Evolutionary conservation across 768 basidiomycete species (phyloP), one percentile per base, ranked within the genome.

Genomic region (Mrakia frigida): DNA sequence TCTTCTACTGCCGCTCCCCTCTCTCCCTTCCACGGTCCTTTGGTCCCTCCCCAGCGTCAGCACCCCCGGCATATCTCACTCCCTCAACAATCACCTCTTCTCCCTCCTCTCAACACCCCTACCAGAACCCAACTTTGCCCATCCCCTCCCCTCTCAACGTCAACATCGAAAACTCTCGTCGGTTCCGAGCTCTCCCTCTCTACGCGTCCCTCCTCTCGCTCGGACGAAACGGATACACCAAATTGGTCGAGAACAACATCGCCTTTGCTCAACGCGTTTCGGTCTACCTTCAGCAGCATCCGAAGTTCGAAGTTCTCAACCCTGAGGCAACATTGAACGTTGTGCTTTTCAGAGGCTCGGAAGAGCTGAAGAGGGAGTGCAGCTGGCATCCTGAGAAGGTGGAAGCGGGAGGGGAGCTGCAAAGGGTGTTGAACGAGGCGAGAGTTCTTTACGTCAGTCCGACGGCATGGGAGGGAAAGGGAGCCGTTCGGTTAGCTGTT

Each of bases 161-260:
- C 43, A 80, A 80, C 46, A 81, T 86, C 63, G 86, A 86, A 75
- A 86, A 86, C 79, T 85, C 84, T 2, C 79, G 85, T 16, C 80
- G 86, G 16, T 85, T 86, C 79, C 81, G 85, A 13, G 85, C 84
- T 0, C 80, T 86, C 21, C 84, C 85, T 0, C 69, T 86, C 18
- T 83, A 83, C 76, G 82, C 84, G 4, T 82, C 83, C 31, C 80
- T 86, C 25, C 59, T 86, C 39, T 81, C 81, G 39, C 80, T 84
- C 21, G 86, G 86, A 16, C 78, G 79, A 60, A 77, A 82, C 14
- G 86, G 86, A 3, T 86, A 85, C 79, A 37, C 74, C 61, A 81
- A 84, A 25, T 79, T 86, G 21, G 78, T 86, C 28, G 72, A 67
- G 11, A 81, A 84, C 39, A 85, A 86, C 80, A 79, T 85, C 53